A percentile compares a stretch with the other conserved stretches of the same genome.
Evolutionary conservation across 306 rosid species (phyloP).

Genomic region (Erythrophleum fordii): DNA sequence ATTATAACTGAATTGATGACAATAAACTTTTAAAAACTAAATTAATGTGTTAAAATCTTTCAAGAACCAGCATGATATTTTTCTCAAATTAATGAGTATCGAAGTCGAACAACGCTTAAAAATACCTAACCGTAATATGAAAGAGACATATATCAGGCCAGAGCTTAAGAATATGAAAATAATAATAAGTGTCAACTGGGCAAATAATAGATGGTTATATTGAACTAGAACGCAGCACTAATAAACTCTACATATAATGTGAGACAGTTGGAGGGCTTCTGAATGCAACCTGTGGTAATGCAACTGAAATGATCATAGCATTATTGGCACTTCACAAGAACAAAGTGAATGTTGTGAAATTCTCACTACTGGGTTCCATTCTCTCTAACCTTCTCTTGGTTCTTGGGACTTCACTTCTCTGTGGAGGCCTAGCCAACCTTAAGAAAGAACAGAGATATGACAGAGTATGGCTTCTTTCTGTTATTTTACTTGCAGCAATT

Average conservation of each 20-base stretch:
- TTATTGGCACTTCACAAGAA: slow-evolving; percentile 65
- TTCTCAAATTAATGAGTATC: no score
- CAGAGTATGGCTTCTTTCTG: slow-evolving; percentile 49
- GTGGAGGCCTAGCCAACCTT: slow-evolving; percentile 81
- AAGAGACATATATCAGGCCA: no score
- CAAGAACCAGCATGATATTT: no score
- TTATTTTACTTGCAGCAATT: no score
- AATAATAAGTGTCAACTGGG: no score
- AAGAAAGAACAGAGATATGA: slow-evolving; percentile 73
- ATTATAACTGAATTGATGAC: no score
- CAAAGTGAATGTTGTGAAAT: slow-evolving; percentile 81
- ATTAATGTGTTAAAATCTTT: no score
- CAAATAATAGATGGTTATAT: not conserved
- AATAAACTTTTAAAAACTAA: no score
- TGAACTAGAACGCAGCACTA: not conserved
- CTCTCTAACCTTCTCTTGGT: slow-evolving; percentile 95
- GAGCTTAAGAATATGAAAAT: no score
- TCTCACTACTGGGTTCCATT: slow-evolving; percentile 86
- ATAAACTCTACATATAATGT: not conserved
- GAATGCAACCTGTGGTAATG: slow-evolving; percentile 98
- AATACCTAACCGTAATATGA: no score
- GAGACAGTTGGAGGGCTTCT: slow-evolving; percentile 88
- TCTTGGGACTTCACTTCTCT: slow-evolving; percentile 87
- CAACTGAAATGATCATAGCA: slow-evolving; percentile 92
- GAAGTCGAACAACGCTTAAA: no score